These are phyloP conservation scores for Pisolithus marmoratus DNA, from an alignment of 768 basidiomycete genomes.

Conservation along the genomic window DNA sequence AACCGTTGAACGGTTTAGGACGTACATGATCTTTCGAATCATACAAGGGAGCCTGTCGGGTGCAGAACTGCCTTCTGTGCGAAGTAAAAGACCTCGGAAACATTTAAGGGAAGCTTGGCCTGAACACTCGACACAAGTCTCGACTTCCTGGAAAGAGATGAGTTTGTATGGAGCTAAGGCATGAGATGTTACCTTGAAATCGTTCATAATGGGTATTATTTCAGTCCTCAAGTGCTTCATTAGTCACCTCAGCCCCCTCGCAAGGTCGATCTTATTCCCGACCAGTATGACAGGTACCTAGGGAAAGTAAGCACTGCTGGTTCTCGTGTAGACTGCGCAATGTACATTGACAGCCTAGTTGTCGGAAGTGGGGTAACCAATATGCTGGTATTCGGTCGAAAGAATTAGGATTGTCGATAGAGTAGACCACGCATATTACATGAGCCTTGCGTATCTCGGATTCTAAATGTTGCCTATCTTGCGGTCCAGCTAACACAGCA, in stretches of 20 bases:
- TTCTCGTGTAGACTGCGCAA: constrained; percentile 5
- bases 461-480: constrained; percentile 85
- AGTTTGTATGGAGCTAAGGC: background rate
- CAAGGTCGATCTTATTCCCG: constrained; percentile 97
- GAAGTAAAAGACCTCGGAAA: constrained; percentile 97
- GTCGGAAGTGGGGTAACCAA: constrained; percentile 94
- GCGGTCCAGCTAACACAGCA: constrained; percentile 59
- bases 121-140: constrained; percentile 97
- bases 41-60: constrained; percentile 93
- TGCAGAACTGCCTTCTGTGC: constrained; percentile 97
- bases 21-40: constrained; percentile 92
- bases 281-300: constrained; percentile 96
- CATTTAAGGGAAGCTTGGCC: constrained; percentile 84
- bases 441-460: constrained; percentile 96
- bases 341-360: constrained; percentile 92
- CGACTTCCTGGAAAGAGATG: constrained; percentile 71
- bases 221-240: constrained; percentile 92
- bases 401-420: constrained; percentile 92
- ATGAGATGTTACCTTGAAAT: constrained; percentile 74
- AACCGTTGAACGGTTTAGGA: constrained; percentile 6
- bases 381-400: constrained; percentile 98
- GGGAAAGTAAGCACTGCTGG: constrained; percentile 5
- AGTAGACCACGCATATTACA: constrained; percentile 96
- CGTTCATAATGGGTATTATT: constrained; percentile 95
- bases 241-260: constrained; percentile 90